phyloP scores from a whole-genome alignment of 148 eudicot species.

The Drosera capensis region DNA sequence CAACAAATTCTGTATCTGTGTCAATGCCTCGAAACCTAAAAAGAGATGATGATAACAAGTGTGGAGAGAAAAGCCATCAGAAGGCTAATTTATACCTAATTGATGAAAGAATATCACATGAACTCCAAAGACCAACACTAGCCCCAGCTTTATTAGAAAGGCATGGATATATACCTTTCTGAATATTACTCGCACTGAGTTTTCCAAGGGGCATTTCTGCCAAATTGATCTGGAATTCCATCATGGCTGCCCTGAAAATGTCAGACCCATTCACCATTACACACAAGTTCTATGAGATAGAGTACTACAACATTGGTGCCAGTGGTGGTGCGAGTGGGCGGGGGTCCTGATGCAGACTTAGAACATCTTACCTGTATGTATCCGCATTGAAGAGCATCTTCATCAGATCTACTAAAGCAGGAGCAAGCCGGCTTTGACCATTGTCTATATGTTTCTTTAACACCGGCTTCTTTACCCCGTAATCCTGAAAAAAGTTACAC shows the following conservation, averaged over 20 bases:
- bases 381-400: conserved; percentile 98
- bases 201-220: conserved; percentile 98
- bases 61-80: not conserved
- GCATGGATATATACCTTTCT: conserved; percentile 37
- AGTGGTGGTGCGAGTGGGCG: no score
- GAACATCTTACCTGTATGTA: conserved; percentile 51
- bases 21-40: conserved; percentile 93
- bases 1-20: conserved; percentile 72
- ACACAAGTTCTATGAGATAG: no score
- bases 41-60: conserved; percentile 7
- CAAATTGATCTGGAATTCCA: conserved; percentile 96
- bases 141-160: not conserved
- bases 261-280: conserved; percentile 3
- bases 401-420: conserved; percentile 66
- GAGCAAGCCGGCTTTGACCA: conserved; percentile 46
- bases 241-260: conserved; percentile 79
- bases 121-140: no score
- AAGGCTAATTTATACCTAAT: not conserved
- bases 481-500: conserved; percentile 50
- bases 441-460: conserved; percentile 40
- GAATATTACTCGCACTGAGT: conserved; percentile 86
- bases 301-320: no score
- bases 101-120: not conserved
- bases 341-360: no score
- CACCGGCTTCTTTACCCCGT: conserved; percentile 71